Conservation (phyloP, 441 rosid species). For the Croton laevigatus region DNA sequence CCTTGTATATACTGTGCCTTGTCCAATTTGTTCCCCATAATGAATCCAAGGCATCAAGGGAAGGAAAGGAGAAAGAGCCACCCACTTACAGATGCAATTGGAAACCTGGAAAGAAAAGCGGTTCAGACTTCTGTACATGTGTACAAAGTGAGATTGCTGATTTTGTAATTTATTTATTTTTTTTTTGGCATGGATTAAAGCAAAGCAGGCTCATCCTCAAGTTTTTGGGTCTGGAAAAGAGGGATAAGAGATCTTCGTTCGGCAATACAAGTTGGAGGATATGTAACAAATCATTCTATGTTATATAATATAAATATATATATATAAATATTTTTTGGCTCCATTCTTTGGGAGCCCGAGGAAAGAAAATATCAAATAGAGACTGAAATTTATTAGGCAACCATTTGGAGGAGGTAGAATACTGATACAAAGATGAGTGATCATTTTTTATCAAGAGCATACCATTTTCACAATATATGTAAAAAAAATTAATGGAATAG, state of each 20-base stretch:
- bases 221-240: conserved; percentile 19
- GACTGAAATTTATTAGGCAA: conserved; percentile 28
- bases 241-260: conserved; percentile 17
- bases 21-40: conserved; percentile 19
- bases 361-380: conserved; percentile 22
- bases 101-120: conserved; percentile 23
- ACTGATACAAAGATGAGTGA: conserved; percentile 26
- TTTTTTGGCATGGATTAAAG: conserved; percentile 28
- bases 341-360: conserved; percentile 28
- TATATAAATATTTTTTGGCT: conserved; percentile 24
- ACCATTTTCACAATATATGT: conserved; percentile 21
- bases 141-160: conserved; percentile 47
- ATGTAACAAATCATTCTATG: conserved; percentile 22
- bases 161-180: conserved; percentile 31
- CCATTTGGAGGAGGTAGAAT: conserved; percentile 42
- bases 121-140: conserved; percentile 39
- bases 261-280: conserved; percentile 21
- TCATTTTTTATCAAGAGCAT: conserved; percentile 18
- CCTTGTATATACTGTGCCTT: conserved; percentile 29
- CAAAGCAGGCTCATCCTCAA: conserved; percentile 26
- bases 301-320: neutral
- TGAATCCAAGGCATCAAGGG: conserved; percentile 21
- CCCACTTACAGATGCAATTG: conserved; percentile 33
- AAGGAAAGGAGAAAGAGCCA: conserved; percentile 24
- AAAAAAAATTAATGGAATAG: conserved; percentile 23